Percentiles rank a stretch among this genome's conserved stretches.
Evolutionary conservation across 164 flowering plant species (phyloP).

Genomic region (Pachysandra terminalis): DNA sequence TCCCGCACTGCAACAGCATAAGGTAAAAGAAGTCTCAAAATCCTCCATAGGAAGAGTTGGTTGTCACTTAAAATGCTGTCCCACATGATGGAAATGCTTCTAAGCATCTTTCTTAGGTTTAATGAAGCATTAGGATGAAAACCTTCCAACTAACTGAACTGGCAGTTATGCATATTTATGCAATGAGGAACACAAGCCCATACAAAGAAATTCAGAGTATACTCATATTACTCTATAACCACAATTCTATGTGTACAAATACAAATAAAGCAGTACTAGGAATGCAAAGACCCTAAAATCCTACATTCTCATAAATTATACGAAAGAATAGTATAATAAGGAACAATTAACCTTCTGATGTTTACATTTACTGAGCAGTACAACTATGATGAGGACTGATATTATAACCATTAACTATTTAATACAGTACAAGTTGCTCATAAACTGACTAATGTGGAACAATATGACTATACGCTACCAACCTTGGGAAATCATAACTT

Average conservation of each 20-base stretch:
- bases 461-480: background rate
- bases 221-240: background rate
- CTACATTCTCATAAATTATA: no score
- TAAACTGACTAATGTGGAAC: background rate
- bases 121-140: background rate
- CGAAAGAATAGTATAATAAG: no score
- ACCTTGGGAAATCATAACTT: background rate
- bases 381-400: no score
- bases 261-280: background rate
- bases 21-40: constrained; percentile 11
- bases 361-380: background rate
- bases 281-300: background rate
- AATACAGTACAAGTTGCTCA: background rate
- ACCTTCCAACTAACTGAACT: background rate
- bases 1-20: constrained; percentile 79
- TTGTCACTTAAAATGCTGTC: background rate
- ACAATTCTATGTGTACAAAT: background rate
- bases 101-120: background rate
- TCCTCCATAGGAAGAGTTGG: background rate
- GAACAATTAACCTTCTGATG: background rate
- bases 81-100: background rate
- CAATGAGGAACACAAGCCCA: no score
- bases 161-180: background rate
- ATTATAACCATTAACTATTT: no score
- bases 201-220: no score